Conservation (phyloP, 208 protist genomes). For the Crithidia acanthocephali region DNA sequence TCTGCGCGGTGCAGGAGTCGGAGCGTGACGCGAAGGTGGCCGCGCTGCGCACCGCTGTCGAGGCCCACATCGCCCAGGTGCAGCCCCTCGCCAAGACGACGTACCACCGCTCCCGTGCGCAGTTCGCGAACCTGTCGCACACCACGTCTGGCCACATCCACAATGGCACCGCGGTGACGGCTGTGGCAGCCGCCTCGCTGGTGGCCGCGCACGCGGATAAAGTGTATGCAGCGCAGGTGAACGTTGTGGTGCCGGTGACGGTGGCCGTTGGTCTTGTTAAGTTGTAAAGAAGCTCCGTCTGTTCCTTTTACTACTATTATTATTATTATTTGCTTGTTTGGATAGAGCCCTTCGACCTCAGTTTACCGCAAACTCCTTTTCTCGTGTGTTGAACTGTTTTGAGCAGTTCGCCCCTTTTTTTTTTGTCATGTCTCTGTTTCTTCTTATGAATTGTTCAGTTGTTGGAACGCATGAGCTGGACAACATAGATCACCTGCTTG, state of each 20-base stretch:
- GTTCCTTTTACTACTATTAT: background rate
- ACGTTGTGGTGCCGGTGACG: slow-evolving; percentile 39
- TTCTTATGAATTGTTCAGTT: too few relatives aligned
- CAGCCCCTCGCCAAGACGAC: slow-evolving; percentile 41
- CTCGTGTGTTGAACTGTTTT: background rate
- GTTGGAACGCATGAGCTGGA: too few relatives aligned
- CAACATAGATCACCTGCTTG: too few relatives aligned
- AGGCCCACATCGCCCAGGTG: slow-evolving; percentile 33
- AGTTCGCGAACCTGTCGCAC: slow-evolving; percentile 57
- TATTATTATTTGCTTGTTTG: too few relatives aligned
- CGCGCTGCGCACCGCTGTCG: slow-evolving; percentile 36
- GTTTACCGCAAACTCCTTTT: too few relatives aligned
- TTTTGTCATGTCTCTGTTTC: too few relatives aligned
- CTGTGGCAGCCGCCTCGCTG: slow-evolving; percentile 32
- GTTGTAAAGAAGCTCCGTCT: slow-evolving; percentile 19
- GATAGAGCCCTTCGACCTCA: too few relatives aligned
- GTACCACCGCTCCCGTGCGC: slow-evolving; percentile 54
- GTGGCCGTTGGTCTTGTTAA: slow-evolving; percentile 58
- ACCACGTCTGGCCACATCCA: slow-evolving; percentile 50
- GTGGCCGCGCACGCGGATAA: slow-evolving; percentile 30
- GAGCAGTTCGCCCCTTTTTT: too few relatives aligned
- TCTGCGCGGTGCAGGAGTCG: slow-evolving; percentile 47
- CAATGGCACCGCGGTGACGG: slow-evolving; percentile 33
- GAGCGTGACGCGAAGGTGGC: slow-evolving; percentile 50
- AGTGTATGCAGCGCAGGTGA: slow-evolving; percentile 53